Evolutionary conservation across 192 early-diverging fungal genomes (phyloP), one percentile per base, ranked within the genome.

Genomic region (Gonapodya sp.): DNA sequence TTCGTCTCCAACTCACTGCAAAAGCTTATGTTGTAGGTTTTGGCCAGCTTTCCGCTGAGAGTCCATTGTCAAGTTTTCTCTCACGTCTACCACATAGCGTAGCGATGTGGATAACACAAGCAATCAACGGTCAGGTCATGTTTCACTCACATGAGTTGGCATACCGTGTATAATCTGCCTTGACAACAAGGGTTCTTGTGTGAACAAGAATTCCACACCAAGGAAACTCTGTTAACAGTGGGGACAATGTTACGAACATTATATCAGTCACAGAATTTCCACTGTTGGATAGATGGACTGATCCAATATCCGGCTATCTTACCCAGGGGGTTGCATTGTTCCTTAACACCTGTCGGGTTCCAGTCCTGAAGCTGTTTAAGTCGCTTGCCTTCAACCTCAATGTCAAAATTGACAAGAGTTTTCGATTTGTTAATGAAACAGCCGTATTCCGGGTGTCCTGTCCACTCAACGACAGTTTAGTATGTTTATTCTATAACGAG

Each of bases 141-240:
- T 30, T 33, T 34, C 14, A 18, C 37, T 34, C 32, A 81, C 33
- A 24, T 1, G 35, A 34, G 31, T n/a, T 79, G 14, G 79, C 36
- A 36, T 92, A 87, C 30, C 92, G 89, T 0, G 82, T 83, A 78
- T 93, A 97, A 82, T 97, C 94, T 0, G 80, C 86, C 73, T 87
- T 85, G 36, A 95, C 90, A 34, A 93, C 86, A 32, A 96, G 86
- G 1, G 86, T 91, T 74, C 79, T 81, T 31, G 89, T 88, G 79
- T 95, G 81, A 78, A 98, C 89, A 1, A 94, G 83, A 18, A 94
- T 84, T 0, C 95, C 96, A 82, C 95, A 96, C 92, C 94, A 98
- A 8, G 91, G 91, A 84, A 94, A 92, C 24, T 89, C 92, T 93
- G 83, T 30, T 24, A 31, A 16, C 1, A 78, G 31, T 36, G 46